Base-by-base conservation (phyloP, 441 rosid genomes). In the Populus hybrid region DNA sequence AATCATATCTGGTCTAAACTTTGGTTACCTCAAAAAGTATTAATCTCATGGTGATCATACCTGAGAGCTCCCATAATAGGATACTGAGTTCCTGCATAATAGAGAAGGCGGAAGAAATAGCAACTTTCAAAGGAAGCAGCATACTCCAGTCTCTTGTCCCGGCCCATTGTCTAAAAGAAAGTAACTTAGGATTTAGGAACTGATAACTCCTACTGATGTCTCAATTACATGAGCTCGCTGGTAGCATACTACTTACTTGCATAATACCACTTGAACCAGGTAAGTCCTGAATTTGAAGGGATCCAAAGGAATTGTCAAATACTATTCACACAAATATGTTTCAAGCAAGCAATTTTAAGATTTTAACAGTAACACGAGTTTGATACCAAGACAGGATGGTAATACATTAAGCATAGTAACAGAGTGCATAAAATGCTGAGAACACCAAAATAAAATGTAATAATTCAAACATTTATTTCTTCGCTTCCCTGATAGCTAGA, bases 61-160 rank as follows among this genome's bases (percentile, higher is more conserved):
- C 99, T 91, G 57, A 95, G 90, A 85, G 98, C 97, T 38, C 97
- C 98, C 97, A 95, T 93, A 53, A 95, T 95, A 19, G 98, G 99
- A 88, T 93, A 95, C 68, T 91, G 94, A 74, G 97, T 92, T 82
- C 99, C 98, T 11, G 89, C 91, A 28, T 92, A 95, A 78, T 92
- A 95, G 59, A 95, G 99, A 82, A 95, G 97, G 81, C 97, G 89
- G 72, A 95, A 95, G 86, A 82, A 81, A 75, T 93, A 93, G 87
- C 97, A 92, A 77, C 78, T 92, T 79, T 91, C 94, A 71, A 95
- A 93, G 12, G 97, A 88, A 73, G 97, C 95, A 68, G 95, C 97
- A 84, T 91, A 95, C 79, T 88, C 95, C 82, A 95, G 82, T 84
- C 99, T 92, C 89, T 92, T 83, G 69, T 92, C 97, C 61, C 97